Percentiles rank a stretch among this genome's conserved stretches.
These are phyloP conservation scores for Tolypocladium amazonense DNA, from an alignment of 2,329 filamentous ascomycete species.

Conservation along the genomic window DNA sequence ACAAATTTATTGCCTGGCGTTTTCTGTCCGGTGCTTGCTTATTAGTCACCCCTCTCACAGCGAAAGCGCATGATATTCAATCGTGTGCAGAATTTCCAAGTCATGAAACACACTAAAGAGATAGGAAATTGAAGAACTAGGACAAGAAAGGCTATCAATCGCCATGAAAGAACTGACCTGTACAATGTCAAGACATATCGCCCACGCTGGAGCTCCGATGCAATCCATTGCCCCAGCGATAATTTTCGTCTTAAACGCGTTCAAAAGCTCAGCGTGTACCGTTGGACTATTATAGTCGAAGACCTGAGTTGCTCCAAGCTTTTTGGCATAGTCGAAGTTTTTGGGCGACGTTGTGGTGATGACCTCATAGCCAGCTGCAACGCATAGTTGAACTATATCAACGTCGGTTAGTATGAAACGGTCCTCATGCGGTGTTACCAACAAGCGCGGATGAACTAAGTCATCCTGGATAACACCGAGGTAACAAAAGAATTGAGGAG, in stretches of 20 bases:
- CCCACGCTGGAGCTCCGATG: not conserved
- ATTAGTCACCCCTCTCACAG: not conserved
- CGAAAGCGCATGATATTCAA: too few species aligned
- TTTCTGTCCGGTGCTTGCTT: not conserved
- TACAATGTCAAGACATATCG: not conserved
- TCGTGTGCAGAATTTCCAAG: too few species aligned
- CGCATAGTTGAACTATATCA: slow-evolving; percentile 33
- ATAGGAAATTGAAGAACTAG: not conserved
- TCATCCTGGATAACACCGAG: not conserved
- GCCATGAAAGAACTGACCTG: not conserved
- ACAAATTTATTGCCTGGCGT: not conserved
- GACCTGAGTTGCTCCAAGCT: not conserved
- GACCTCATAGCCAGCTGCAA: slow-evolving; percentile 32
- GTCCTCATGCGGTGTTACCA: too few species aligned
- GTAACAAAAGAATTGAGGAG: not conserved
- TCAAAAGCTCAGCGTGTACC: not conserved
- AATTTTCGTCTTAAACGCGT: not conserved
- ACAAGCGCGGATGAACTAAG: not conserved
- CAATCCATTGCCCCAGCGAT: not conserved
- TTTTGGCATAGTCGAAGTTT: slow-evolving; percentile 31
- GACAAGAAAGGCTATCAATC: not conserved
- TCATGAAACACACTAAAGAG: too few species aligned
- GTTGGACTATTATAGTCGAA: not conserved
- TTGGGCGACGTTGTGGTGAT: slow-evolving; percentile 28
- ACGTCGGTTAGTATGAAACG: not conserved